Conservation (phyloP, 1,284 basidiomycete genomes). For the Sparassis latifolia region DNA sequence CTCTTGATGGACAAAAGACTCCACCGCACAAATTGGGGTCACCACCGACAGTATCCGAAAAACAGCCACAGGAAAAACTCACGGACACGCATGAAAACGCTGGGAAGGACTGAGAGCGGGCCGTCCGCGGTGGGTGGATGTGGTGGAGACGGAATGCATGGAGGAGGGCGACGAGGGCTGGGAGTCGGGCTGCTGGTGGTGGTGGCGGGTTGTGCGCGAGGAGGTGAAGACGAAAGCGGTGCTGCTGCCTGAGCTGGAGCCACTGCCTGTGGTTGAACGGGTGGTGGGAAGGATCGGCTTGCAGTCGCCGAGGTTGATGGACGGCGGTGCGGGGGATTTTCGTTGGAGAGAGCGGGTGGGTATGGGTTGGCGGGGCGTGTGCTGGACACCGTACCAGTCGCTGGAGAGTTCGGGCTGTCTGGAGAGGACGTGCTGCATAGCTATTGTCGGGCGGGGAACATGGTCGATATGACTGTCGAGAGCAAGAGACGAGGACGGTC, state of each 20-base stretch:
- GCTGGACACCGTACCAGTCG: background rate
- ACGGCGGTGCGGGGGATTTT: constrained; percentile 19
- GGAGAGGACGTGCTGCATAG: background rate
- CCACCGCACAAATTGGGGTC: no score
- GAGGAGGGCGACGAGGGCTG: constrained; percentile 1
- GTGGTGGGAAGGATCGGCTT: constrained; percentile 16
- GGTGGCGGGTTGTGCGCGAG: constrained; percentile 18
- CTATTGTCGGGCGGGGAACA: background rate
- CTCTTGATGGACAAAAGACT: no score
- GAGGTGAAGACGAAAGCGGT: constrained; percentile 26
- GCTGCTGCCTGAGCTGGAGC: constrained; percentile 8
- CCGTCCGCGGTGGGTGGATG: background rate
- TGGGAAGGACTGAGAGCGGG: constrained; percentile 16
- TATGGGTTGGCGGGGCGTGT: background rate
- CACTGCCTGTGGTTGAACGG: constrained; percentile 46
- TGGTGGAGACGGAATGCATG: constrained; percentile 1
- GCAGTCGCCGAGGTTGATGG: constrained; percentile 23
- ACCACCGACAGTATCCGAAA: no score
- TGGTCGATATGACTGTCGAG: background rate
- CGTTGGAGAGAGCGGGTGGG: constrained; percentile 3
- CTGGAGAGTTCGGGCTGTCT: background rate
- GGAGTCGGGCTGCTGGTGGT: constrained; percentile 9
- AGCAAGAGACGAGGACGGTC: background rate
- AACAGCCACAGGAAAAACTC: no score
- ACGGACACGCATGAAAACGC: no score